Evolutionary conservation across 441 rosid genomes (phyloP).

Genomic region (Gossypium aridum): DNA sequence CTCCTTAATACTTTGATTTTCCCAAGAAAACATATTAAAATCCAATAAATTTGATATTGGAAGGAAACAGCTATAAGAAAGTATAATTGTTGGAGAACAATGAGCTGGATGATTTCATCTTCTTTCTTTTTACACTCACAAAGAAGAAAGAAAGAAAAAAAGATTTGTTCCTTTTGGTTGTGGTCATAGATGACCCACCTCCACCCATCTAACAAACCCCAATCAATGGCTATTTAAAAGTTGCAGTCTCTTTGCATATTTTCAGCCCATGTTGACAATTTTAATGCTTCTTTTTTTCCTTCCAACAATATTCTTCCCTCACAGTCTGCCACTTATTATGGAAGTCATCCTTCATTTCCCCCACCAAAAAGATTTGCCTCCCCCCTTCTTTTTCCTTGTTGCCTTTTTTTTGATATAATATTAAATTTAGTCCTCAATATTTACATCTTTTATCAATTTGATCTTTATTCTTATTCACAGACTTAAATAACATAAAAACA

Average conservation of each 20-base stretch:
- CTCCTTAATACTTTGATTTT: neutral
- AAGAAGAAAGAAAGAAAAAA: neutral
- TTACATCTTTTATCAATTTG: too few relatives aligned
- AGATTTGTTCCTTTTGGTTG: neutral
- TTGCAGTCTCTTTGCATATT: conserved; percentile 6
- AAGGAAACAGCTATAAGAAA: neutral
- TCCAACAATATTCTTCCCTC: neutral
- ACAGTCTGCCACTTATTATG: conserved; percentile 1
- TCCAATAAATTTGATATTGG: too few relatives aligned
- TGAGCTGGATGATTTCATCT: conserved; percentile 28
- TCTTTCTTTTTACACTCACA: neutral
- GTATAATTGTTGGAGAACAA: conserved; percentile 13
- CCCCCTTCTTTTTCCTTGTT: neutral
- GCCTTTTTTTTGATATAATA: neutral
- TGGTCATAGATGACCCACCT: neutral
- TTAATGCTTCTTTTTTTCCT: neutral
- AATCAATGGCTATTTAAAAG: conserved; percentile 16
- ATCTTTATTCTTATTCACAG: too few relatives aligned
- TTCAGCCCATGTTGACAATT: neutral
- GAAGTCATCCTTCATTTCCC: conserved; percentile 4
- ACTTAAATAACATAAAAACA: neutral
- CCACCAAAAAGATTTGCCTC: neutral
- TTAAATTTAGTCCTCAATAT: too few relatives aligned
- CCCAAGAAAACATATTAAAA: conserved; percentile 13
- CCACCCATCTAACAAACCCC: neutral